Base-by-base conservation (phyloP, 192 early-diverging fungal genomes). In the Linnemannia hyalina region DNA sequence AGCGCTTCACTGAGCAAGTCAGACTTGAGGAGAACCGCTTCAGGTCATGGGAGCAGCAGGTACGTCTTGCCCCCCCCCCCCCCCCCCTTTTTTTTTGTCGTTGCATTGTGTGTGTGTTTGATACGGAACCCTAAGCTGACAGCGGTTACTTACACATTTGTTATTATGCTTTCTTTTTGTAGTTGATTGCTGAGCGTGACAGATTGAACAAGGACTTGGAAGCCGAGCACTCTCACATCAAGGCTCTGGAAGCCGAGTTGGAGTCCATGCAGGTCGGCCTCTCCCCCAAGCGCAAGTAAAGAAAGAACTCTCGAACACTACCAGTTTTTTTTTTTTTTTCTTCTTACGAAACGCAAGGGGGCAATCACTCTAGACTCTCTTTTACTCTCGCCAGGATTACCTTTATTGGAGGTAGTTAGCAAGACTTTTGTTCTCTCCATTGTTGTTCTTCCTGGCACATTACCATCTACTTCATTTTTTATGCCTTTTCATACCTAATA, bases 131-230 rank as follows among this genome's bases (percentile, higher is more conserved):
- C 44, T 46, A 46, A 9, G 10, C 44, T 46, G 44, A 46, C 9
- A 65, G 13, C 15, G 29, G 11, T 15, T 32, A 11, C 11, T 32
- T 7, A 65, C 13, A 10, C 55, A 6, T 57, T 13, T 15, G 11
- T 32, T 29, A 65, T 65, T 65, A 3, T 65, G 26, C 11, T 40
- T 7, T 20, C 40, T 69, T 57, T 49, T 70, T 76, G 18, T 87
- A 95, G 94, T 88, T 97, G 29, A 98, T 99, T 90, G 94, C 95
- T 80, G 99, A 99, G 89, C 95, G 99, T 77, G 99, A 99, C 88
- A 95, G 97, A 75, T 91, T 99, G 73, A 99, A 99, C 93, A 97
- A 98, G 88, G 99, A 99, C 75, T 93, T 99, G 75, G 99, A 99
- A 89, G 90, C 95, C 63, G 95, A 98, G 88, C 99, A 99, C 88